Base-by-base conservation (phyloP, 163 green algal species). In the Scenedesmus sp. region DNA sequence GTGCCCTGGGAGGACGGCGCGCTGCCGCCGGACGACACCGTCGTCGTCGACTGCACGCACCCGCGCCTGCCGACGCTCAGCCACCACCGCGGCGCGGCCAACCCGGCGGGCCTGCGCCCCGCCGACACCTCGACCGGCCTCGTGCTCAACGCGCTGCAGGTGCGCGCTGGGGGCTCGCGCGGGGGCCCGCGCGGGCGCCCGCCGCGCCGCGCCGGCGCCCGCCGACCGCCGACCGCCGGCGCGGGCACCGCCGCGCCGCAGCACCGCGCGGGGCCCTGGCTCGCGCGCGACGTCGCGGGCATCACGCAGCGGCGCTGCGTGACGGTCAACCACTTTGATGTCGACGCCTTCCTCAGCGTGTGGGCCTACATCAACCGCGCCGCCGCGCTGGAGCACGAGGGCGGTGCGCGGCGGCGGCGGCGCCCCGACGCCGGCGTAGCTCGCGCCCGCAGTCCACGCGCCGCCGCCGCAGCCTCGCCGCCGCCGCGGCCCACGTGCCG, bases 241-340 rank as follows among this genome's bases (percentile, higher is more conserved):
- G 65, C 36, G 57, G n/a, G n/a, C n/a, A n/a, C n/a, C n/a, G n/a
- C n/a, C n/a, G n/a, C n/a, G n/a, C 10, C n/a, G n/a, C n/a, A n/a
- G n/a, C n/a, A n/a, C n/a, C n/a, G n/a, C n/a, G n/a, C n/a, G n/a
- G 14, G 44, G 13, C 81, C 56, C 20, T 57, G 53, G 54, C 56
- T 57, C 51, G 39, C 39, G 10, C 54, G 76, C 3, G 64, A 65
- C 34, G 64, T 70, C 5, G 24, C 24, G n/a, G 24, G 22, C 5
- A 4, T 56, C 14, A 77, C 42, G 60, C 51, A 26, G 63, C 86
- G 69, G 58, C 69, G 58, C 58, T 54, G 69, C 1, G 74, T 94
- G 7, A 86, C 77, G 14, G 88, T 85, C 15, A 93, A 94, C 70
- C 90, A 94, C 69, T 94, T 94, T 65, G 90, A 94, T 51, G 75